These are phyloP conservation scores for Lepidium didymum DNA, from an alignment of 345 rosid genomes.

Conservation along the genomic window DNA sequence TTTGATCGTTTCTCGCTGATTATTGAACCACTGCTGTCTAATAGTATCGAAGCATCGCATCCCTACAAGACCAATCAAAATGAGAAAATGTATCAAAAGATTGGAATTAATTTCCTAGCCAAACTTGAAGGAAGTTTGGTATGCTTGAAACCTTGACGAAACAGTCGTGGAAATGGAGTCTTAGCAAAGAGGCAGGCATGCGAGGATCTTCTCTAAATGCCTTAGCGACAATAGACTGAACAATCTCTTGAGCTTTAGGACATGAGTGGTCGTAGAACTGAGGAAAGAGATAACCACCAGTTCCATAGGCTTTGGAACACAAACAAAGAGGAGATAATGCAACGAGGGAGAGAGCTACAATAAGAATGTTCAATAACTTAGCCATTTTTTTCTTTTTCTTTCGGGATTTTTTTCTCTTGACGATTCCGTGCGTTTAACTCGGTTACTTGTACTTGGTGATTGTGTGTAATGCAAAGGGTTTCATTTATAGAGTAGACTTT, in stretches of 20 bases:
- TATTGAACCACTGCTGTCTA: slow-evolving; percentile 57
- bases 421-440: background rate
- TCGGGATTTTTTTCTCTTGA: slow-evolving; percentile 5
- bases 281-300: slow-evolving; percentile 42
- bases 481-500: slow-evolving; percentile 30
- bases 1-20: slow-evolving; percentile 64
- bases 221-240: slow-evolving; percentile 43
- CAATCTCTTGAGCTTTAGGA: slow-evolving; percentile 54
- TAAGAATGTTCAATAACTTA: slow-evolving; percentile 23
- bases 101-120: background rate
- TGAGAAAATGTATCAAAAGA: background rate
- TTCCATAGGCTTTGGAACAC: slow-evolving; percentile 27
- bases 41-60: slow-evolving; percentile 69
- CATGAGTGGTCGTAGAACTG: slow-evolving; percentile 68
- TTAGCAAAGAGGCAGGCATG: slow-evolving; percentile 70
- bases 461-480: background rate
- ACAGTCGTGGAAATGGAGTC: slow-evolving; percentile 81
- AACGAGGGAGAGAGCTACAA: slow-evolving; percentile 27
- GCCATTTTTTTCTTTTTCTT: slow-evolving; percentile 28
- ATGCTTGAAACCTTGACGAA: slow-evolving; percentile 50
- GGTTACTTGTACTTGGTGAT: slow-evolving; percentile 22
- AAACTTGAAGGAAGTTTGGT: background rate
- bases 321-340: slow-evolving; percentile 46
- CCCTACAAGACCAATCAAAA: slow-evolving; percentile 38
- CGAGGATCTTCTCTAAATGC: slow-evolving; percentile 51